phyloP scores from a whole-genome alignment of 768 basidiomycete genomes.

The Leccinum ochraceum region DNA sequence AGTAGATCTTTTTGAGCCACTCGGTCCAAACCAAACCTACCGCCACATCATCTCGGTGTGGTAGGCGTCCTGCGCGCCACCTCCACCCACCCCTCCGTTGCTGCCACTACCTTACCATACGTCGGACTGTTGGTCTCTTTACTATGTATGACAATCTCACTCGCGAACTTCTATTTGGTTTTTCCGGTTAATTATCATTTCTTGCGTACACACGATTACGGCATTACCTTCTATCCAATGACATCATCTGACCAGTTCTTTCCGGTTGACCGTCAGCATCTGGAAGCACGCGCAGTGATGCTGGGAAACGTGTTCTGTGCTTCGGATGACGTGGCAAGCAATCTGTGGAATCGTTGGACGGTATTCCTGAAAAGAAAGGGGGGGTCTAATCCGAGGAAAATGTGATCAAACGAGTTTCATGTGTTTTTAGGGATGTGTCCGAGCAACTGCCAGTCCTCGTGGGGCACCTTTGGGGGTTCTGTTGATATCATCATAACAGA shows the following conservation, averaged over 20 bases:
- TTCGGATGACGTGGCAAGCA: neutral
- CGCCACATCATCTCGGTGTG: neutral
- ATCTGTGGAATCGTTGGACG: neutral
- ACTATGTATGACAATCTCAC: slow-evolving; percentile 18
- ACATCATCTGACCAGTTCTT: slow-evolving; percentile 2
- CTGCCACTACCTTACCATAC: neutral
- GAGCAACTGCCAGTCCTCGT: neutral
- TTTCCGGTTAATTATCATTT: slow-evolving; percentile 20
- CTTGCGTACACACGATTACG: slow-evolving; percentile 18
- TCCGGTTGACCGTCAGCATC: neutral
- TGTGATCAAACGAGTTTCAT: neutral
- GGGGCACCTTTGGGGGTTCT: neutral
- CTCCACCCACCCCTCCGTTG: neutral
- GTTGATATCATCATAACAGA: neutral
- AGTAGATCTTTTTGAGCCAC: slow-evolving; percentile 14
- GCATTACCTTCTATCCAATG: slow-evolving; percentile 9
- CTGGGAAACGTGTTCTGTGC: neutral
- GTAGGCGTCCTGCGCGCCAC: slow-evolving; percentile 1
- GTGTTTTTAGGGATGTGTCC: neutral
- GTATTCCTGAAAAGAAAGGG: neutral
- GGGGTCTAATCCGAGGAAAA: neutral
- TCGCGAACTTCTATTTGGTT: slow-evolving; percentile 8
- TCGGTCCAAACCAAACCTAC: neutral
- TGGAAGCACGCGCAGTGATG: neutral
- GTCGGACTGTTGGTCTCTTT: slow-evolving; percentile 11